Base-by-base conservation (phyloP, 1,139 yeast species). In the Yamadazyma epiphylla region DNA sequence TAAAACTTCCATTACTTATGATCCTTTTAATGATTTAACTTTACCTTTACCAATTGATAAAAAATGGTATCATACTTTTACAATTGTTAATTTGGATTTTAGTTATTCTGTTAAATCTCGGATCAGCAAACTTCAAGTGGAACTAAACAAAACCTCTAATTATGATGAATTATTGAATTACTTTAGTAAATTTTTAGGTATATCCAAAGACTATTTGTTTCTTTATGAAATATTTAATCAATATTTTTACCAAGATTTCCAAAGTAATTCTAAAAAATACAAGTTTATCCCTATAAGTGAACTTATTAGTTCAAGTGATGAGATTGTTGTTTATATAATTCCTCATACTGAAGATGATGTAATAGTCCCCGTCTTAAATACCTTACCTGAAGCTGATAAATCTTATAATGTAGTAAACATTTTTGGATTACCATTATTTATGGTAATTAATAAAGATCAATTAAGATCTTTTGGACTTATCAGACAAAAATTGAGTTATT, bases 21-120 rank as follows among this genome's bases (percentile, higher is more conserved):
- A 91, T 52, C 98, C 98, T 0, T 91, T 80, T 51, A 86, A 80
- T 60, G 97, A 88, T 49, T 61, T 91, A 41, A 89, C 98, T 0
- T 62, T 91, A 28, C 97, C 97, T 0, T 62, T 91, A 26, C 97
- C 97, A 0, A 77, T 83, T 9, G 77, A 77, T 30, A 75, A 79
- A 28, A 69, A 74, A 35, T 89, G 97, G 96, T 61, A 66, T 22
- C 82, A 78, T 28, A 74, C 74, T 10, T 68, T 89, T 26, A 65
- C 72, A 2, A 62, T 87, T 15, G 72, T 89, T 21, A 80, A 84
- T 15, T 69, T 74, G 26, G 58, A 67, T 15, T 77, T 77, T 1
- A 16, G 19, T 10, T 25, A 24, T 13, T 10, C 5, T n/a, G 28
- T 35, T 4, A 25, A 37, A 2, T 31, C 35, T 8, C 42, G 55